Evolutionary conservation across 2,329 filamentous ascomycete genomes (phyloP).

Genomic region (Exophiala oligosperma): DNA sequence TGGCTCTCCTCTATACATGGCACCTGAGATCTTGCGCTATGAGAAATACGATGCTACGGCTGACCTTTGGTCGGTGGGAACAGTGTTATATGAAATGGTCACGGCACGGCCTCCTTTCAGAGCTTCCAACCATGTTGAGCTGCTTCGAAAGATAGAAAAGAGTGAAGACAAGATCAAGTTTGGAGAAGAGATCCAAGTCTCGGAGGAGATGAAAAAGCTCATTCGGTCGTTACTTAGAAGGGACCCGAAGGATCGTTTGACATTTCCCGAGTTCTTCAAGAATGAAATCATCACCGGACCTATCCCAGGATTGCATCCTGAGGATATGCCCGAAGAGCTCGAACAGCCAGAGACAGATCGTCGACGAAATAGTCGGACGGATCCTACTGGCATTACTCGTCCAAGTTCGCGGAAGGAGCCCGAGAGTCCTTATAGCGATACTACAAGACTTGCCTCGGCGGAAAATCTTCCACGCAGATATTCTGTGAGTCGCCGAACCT

Average conservation of each 20-base stretch:
- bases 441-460: slow-evolving; percentile 15
- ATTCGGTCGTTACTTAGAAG: slow-evolving; percentile 81
- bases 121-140: slow-evolving; percentile 89
- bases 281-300: slow-evolving; percentile 70
- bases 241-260: slow-evolving; percentile 79
- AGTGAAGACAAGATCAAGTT: slow-evolving; percentile 85
- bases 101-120: slow-evolving; percentile 87
- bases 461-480: slow-evolving; percentile 20
- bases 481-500: slow-evolving; percentile 18
- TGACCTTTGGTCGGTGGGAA: slow-evolving; percentile 96
- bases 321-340: slow-evolving; percentile 59
- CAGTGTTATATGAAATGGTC: slow-evolving; percentile 94
- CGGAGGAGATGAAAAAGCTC: slow-evolving; percentile 73
- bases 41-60: slow-evolving; percentile 97
- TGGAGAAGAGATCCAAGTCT: slow-evolving; percentile 69
- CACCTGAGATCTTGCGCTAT: slow-evolving; percentile 93
- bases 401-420: slow-evolving; percentile 23
- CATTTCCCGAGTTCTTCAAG: slow-evolving; percentile 81
- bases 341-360: slow-evolving; percentile 11
- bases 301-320: slow-evolving; percentile 78
- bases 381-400: slow-evolving; percentile 21
- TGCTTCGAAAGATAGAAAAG: slow-evolving; percentile 87
- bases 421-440: slow-evolving; percentile 27
- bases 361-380: slow-evolving; percentile 23
- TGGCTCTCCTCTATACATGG: slow-evolving; percentile 97